Base-by-base conservation (phyloP, 2,329 filamentous ascomycete species). In the Amesomyces nigricolor region DNA sequence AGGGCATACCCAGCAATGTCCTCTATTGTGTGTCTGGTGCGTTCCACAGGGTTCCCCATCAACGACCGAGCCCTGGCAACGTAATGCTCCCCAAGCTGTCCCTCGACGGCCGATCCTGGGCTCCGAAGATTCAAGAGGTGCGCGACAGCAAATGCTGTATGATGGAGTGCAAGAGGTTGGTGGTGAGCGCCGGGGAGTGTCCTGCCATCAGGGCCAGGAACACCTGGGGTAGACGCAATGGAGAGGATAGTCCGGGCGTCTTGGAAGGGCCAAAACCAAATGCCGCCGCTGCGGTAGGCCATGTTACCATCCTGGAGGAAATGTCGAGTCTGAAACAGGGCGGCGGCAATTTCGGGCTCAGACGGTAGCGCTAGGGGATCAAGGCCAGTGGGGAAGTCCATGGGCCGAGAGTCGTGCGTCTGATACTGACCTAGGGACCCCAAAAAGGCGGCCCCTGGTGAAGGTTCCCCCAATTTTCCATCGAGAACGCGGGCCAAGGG, bases 11-110 rank as follows among this genome's bases (percentile, higher is more conserved):
- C 67, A 0, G 74, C 69, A 2, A 78, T 72, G 49, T 78, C 75
- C 40, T 68, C 67, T n/a, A 73, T 69, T 13, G 70, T 73, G 55
- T 70, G 70, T 0, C 67, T 69, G 2, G 70, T 70, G 22, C 73
- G 69, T 51, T 78, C 75, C 19, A 78, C 69, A 0, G 75, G 74
- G 54, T 78, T 77, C 8, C 75, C 75, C 3, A 79, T 60, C 6
- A 78, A 69, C 43, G 64, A 58, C 17, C 69, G 68, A 6, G 77
- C 76, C 16, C 72, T 69, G 3, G 72, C 70, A 59, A 77, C 78
- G 64, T 70, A 77, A 4, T 65, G 63, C 62, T 79, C 75, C 51
- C 75, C 73, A 6, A 71, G 62, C 29, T 67, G 63, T 5, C 66
- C 63, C 38, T 69, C 67, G 35, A 68, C 59, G 39, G 64, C 63